A percentile compares a stretch with the other conserved stretches of the same genome.
Conservation (phyloP, 2,329 filamentous ascomycete species). For the Fusarium stilboides region DNA sequence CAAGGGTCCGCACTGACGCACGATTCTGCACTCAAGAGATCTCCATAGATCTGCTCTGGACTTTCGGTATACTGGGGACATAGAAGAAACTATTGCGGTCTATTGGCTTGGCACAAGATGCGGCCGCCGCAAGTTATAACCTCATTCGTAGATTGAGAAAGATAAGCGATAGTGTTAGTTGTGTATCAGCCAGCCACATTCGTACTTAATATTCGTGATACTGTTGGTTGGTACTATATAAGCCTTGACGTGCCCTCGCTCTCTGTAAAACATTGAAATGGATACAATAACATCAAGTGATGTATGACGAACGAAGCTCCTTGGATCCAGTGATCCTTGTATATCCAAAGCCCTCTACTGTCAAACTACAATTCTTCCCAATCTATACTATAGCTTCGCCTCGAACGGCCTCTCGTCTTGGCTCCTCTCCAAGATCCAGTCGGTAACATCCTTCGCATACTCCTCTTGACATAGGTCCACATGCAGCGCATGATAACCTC, state of each 20-base stretch:
- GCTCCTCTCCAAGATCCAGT: constrained; percentile 73
- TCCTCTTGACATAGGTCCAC: constrained; percentile 69
- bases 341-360: neutral
- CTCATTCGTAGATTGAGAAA: constrained; percentile 6
- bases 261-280: neutral
- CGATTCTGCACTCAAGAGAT: neutral
- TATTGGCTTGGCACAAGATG: constrained; percentile 32
- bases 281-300: constrained; percentile 18
- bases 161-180: constrained; percentile 10
- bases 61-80: constrained; percentile 12
- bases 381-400: constrained; percentile 57
- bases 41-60: constrained; percentile 19
- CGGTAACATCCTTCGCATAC: constrained; percentile 72
- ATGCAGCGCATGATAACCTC: constrained; percentile 83
- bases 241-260: constrained; percentile 10
- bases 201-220: neutral
- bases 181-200: constrained; percentile 20
- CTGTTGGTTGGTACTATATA: constrained; percentile 3
- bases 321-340: constrained; percentile 1
- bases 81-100: constrained; percentile 2
- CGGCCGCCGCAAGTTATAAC: neutral
- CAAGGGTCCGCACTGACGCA: constrained; percentile 15
- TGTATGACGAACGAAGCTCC: neutral
- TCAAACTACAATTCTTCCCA: neutral
- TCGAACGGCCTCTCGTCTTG: constrained; percentile 44